phyloP scores from a whole-genome alignment of 2,329 filamentous ascomycete species.

The Domatiomyces catenatus region DNA sequence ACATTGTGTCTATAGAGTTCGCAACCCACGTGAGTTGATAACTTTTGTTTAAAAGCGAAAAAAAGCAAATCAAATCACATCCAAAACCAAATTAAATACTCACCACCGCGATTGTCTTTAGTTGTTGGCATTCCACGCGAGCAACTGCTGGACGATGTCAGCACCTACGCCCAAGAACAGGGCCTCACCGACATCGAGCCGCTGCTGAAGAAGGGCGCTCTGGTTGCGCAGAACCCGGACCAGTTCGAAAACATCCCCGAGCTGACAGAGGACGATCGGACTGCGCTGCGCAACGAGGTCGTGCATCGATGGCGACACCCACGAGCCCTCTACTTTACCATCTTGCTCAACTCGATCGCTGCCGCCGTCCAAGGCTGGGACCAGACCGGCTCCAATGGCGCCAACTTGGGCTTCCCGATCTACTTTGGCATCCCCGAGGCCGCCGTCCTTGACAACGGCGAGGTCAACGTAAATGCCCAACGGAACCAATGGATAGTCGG shows the following conservation, averaged over 20 bases:
- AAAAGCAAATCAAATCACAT: not conserved
- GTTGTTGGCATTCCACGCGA: conserved; percentile 19
- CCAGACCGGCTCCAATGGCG: conserved; percentile 33
- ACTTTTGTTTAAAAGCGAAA: not conserved
- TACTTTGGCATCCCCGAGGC: conserved; percentile 31
- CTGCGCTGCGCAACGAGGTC: conserved; percentile 29
- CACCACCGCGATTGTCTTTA: not conserved
- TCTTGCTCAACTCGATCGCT: conserved; percentile 34
- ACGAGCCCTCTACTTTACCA: conserved; percentile 33
- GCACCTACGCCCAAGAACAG: conserved; percentile 36
- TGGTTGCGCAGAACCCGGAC: conserved; percentile 56
- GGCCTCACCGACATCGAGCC: conserved; percentile 43
- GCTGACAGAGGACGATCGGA: conserved; percentile 37
- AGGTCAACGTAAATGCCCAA: conserved; percentile 5
- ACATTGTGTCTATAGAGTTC: not conserved
- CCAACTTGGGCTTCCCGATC: conserved; percentile 37
- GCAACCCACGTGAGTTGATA: not conserved
- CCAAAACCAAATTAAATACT: not conserved
- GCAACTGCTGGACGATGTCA: conserved; percentile 19
- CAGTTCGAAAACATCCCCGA: conserved; percentile 47
- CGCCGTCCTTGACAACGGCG: conserved; percentile 7
- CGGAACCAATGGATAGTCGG: conserved; percentile 47
- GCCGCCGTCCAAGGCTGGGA: conserved; percentile 39
- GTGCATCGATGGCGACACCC: conserved; percentile 35
- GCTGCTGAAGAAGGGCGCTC: conserved; percentile 51